Conservation (phyloP, 2,329 filamentous ascomycete species). For the Scedosporium boydii region DNA sequence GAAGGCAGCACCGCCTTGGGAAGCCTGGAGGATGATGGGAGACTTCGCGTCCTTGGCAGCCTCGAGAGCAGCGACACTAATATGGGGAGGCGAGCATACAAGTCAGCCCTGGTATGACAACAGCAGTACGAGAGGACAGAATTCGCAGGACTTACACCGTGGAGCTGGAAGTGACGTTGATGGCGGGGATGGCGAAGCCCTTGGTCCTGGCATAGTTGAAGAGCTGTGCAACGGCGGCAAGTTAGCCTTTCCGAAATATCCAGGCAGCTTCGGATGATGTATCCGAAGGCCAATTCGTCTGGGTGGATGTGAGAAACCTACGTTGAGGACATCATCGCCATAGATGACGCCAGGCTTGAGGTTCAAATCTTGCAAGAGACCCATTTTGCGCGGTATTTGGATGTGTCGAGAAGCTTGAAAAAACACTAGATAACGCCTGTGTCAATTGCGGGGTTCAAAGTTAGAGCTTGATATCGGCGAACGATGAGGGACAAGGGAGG, state of each 20-base stretch:
- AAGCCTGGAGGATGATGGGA: constrained; percentile 87
- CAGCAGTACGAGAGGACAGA: background rate
- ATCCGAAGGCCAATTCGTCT: background rate
- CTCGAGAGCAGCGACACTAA: constrained; percentile 70
- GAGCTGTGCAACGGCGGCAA: constrained; percentile 31
- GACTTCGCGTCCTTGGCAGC: constrained; percentile 86
- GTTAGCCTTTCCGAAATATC: background rate
- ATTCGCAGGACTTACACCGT: constrained; percentile 24
- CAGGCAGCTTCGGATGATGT: background rate
- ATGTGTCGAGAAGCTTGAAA: background rate
- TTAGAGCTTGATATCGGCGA: background rate
- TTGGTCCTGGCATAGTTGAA: constrained; percentile 88
- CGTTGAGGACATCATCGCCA: constrained; percentile 39
- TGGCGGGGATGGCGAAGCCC: constrained; percentile 78
- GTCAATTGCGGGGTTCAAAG: constrained; percentile 3
- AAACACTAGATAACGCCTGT: background rate
- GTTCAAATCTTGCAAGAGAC: constrained; percentile 22
- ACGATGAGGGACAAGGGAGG: background rate
- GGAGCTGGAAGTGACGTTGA: constrained; percentile 91
- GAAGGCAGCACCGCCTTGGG: constrained; percentile 87
- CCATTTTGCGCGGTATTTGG: constrained; percentile 3
- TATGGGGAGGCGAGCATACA: background rate
- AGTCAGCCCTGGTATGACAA: background rate
- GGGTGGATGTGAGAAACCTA: constrained; percentile 5
- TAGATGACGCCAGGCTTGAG: constrained; percentile 46